These are phyloP conservation scores for Neurospora sublineolata DNA, from an alignment of 495 filamentous ascomycete species.

Conservation along the genomic window DNA sequence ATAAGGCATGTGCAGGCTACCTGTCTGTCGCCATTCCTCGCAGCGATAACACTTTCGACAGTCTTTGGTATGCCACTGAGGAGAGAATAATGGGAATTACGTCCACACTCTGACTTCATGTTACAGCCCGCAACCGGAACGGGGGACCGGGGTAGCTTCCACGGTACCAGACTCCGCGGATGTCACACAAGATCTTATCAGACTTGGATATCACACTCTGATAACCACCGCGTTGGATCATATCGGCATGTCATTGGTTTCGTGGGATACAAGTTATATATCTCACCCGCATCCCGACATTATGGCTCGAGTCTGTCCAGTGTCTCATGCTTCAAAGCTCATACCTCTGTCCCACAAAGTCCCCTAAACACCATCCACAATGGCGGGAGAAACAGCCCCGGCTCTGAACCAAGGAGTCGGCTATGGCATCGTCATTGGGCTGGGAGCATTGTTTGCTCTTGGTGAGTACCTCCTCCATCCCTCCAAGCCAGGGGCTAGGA, in stretches of 20 bases:
- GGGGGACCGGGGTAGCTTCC: neutral
- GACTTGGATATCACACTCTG: neutral
- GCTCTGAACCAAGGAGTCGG: constrained; percentile 61
- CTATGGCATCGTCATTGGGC: constrained; percentile 73
- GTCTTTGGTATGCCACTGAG: neutral
- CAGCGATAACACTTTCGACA: neutral
- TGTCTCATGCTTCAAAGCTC: neutral
- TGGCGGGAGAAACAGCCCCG: constrained; percentile 13
- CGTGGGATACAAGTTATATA: neutral
- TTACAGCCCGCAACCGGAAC: neutral
- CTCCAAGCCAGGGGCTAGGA: neutral
- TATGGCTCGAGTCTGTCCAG: neutral
- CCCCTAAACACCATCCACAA: neutral
- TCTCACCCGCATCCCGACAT: neutral
- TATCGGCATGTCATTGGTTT: neutral
- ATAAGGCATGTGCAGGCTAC: neutral
- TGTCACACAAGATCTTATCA: neutral
- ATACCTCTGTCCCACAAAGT: neutral
- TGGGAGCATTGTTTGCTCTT: constrained; percentile 66
- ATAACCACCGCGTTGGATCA: neutral
- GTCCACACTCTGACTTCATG: neutral
- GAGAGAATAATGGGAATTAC: neutral
- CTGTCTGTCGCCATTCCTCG: neutral
- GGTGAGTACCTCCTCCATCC: constrained; percentile 35
- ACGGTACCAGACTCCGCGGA: neutral